phyloP scores from a whole-genome alignment of 768 basidiomycete species.

The Artomyces pyxidatus region DNA sequence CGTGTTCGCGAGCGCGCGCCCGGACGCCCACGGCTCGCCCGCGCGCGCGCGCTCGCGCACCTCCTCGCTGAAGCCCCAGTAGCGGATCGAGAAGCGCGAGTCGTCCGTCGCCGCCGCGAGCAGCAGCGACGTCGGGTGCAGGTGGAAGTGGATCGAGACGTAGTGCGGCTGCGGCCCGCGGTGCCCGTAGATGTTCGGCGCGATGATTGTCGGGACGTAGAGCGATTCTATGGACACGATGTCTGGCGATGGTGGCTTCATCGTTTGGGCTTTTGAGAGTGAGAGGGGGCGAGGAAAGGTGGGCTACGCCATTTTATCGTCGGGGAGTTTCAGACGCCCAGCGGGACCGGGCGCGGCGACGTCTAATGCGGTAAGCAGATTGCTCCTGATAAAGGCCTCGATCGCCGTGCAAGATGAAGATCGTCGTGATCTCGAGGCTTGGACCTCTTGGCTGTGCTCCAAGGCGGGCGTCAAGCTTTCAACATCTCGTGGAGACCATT shows the following conservation, averaged over 20 bases:
- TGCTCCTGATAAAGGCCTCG: too few species aligned
- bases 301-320: too few species aligned
- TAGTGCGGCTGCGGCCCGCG: not conserved
- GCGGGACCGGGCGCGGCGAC: too few species aligned
- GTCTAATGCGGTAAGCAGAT: too few species aligned
- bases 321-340: too few species aligned
- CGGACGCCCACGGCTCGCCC: constrained; percentile 6
- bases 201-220: constrained; percentile 1
- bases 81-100: constrained; percentile 7
- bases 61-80: constrained; percentile 8
- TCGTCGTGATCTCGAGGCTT: too few species aligned
- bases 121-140: constrained; percentile 4
- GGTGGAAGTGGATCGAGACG: constrained; percentile 9
- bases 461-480: too few species aligned
- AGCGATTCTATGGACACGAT: constrained; percentile 8
- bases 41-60: constrained; percentile 3
- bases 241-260: constrained; percentile 5
- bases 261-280: too few species aligned
- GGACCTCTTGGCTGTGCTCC: too few species aligned
- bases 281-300: too few species aligned
- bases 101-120: constrained; percentile 12
- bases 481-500: too few species aligned
- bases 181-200: not conserved
- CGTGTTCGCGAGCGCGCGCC: constrained; percentile 6
- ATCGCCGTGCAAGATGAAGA: too few species aligned